These are phyloP conservation scores for Fusarium lyarnte DNA, from an alignment of 2,329 filamentous ascomycete species.

Conservation along the genomic window DNA sequence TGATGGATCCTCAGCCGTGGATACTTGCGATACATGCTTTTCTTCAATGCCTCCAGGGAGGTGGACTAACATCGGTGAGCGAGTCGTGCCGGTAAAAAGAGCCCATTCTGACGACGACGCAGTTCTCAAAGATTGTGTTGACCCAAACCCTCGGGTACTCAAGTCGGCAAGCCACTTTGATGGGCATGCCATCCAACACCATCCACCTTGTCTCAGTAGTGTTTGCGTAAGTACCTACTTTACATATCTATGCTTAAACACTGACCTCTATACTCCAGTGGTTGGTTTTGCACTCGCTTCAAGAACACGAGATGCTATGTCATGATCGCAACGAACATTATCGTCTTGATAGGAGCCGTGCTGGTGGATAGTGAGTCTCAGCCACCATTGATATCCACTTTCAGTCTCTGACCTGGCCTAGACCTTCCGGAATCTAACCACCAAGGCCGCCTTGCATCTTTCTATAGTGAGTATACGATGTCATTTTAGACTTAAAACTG, in stretches of 20 bases:
- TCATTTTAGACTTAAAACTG: rapidly evolving
- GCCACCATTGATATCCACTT: rapidly evolving
- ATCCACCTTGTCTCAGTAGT: neutral
- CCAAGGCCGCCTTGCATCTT: neutral
- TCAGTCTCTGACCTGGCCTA: neutral
- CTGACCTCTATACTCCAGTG: neutral
- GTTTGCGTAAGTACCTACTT: neutral
- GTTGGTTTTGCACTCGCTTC: neutral
- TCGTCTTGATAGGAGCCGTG: neutral
- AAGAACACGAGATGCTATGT: neutral
- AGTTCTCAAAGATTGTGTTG: neutral
- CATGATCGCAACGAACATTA: neutral
- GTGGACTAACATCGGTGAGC: neutral
- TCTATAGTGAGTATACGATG: neutral
- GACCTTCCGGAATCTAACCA: neutral
- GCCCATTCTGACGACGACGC: rapidly evolving
- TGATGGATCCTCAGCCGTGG: neutral
- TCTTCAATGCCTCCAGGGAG: rapidly evolving
- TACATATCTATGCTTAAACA: rapidly evolving
- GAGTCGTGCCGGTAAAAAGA: no score
- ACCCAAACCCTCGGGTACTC: neutral
- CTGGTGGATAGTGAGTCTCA: neutral
- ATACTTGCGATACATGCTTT: neutral
- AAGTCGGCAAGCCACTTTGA: neutral
- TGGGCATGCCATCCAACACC: neutral